Evolutionary conservation across 164 flowering plant species (phyloP).

Genomic region (Paratinospora sagittata): DNA sequence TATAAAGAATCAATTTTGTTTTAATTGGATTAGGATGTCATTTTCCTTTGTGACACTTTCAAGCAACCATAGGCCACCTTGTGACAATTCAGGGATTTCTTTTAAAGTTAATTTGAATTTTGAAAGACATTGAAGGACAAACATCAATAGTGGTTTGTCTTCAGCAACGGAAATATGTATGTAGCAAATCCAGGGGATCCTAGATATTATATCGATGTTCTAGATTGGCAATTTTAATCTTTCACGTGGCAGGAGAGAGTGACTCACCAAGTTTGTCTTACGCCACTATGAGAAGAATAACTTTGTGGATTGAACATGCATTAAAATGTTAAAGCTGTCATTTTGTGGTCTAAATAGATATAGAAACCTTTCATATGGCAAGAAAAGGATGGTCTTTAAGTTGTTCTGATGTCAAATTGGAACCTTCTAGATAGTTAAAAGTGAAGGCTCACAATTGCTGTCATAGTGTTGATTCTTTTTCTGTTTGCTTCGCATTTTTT

Average conservation of each 20-base stretch:
- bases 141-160: background rate
- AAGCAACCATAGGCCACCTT: too few relatives aligned
- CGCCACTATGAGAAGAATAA: background rate
- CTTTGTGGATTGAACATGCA: background rate
- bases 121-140: too few relatives aligned
- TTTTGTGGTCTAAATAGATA: too few relatives aligned
- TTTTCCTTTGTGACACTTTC: too few relatives aligned
- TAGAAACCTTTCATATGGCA: too few relatives aligned
- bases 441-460: background rate
- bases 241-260: background rate
- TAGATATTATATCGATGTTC: background rate
- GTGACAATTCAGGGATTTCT: too few relatives aligned
- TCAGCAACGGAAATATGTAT: background rate
- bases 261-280: background rate
- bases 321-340: too few relatives aligned
- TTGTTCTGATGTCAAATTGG: background rate
- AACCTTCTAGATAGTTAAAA: background rate
- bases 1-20: too few relatives aligned
- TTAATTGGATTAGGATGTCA: too few relatives aligned
- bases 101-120: too few relatives aligned
- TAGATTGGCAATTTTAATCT: background rate
- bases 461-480: background rate
- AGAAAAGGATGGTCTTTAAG: background rate
- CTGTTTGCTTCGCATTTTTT: slow-evolving; percentile 4
- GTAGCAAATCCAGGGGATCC: background rate